A percentile compares a stretch with the other conserved stretches of the same genome.
phyloP scores from a whole-genome alignment of 2,329 filamentous ascomycete genomes.

The Teratosphaeria gauchensis region DNA sequence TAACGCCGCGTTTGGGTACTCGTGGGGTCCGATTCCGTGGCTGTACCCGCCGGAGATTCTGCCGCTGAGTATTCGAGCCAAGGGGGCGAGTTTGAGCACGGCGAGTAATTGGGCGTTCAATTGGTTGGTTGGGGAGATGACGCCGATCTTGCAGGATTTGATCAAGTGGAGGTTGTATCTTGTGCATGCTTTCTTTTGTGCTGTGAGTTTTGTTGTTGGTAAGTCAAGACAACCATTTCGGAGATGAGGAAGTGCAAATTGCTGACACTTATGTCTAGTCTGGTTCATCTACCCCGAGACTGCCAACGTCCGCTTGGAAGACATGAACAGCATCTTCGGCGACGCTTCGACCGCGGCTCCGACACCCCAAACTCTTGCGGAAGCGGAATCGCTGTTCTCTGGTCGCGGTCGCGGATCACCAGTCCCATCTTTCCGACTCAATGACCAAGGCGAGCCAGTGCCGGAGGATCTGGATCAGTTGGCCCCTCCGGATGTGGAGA shows the following conservation, averaged over 20 bases:
- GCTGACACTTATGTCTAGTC: conserved; percentile 44
- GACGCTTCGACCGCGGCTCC: conserved; percentile 77
- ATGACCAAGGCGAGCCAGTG: conserved; percentile 47
- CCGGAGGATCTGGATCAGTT: conserved; percentile 61
- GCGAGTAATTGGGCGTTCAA: conserved; percentile 98
- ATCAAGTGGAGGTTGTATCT: conserved; percentile 94
- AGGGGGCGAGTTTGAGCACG: conserved; percentile 91
- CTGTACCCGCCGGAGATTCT: conserved; percentile 98
- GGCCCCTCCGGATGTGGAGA: conserved; percentile 58
- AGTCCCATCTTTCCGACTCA: conserved; percentile 63
- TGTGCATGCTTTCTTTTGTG: conserved; percentile 94
- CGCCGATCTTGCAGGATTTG: conserved; percentile 79
- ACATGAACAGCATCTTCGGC: conserved; percentile 92
- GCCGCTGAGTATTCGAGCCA: conserved; percentile 89
- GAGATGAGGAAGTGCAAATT: conserved; percentile 3
- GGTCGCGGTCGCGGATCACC: conserved; percentile 59
- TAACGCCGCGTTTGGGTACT: conserved; percentile 92
- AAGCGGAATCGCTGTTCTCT: conserved; percentile 73
- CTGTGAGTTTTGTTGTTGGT: conserved; percentile 92
- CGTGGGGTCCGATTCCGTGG: conserved; percentile 98
- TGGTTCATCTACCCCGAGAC: conserved; percentile 98
- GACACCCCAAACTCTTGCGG: conserved; percentile 67
- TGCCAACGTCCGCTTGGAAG: conserved; percentile 85
- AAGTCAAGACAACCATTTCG: conserved; percentile 35
- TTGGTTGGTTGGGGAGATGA: conserved; percentile 93